Percentiles rank a stretch among this genome's conserved stretches.
Evolutionary conservation across 352 stramenopile species (phyloP).

Genomic region (Thalassiosira mediterranea): DNA sequence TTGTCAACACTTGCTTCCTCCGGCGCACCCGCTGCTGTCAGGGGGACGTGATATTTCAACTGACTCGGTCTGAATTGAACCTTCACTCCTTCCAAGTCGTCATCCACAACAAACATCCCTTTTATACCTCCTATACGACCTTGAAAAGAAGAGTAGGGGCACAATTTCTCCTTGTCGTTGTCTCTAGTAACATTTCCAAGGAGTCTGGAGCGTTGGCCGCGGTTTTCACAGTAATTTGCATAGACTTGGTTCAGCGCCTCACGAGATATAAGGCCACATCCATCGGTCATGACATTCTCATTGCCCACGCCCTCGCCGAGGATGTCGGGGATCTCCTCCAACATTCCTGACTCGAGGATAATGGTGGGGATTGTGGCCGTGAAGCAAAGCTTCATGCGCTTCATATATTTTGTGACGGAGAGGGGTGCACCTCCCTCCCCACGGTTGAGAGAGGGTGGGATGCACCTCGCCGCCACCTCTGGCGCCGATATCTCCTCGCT

Average conservation of each 20-base stretch:
- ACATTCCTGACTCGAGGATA: neutral
- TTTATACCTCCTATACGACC: constrained; percentile 47
- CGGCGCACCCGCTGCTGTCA: constrained; percentile 11
- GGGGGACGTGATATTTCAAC: constrained; percentile 26
- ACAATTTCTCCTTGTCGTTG: too few species aligned
- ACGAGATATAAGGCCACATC: constrained; percentile 36
- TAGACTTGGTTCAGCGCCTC: constrained; percentile 35
- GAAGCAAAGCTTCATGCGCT: constrained; percentile 21
- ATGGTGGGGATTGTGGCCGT: constrained; percentile 8
- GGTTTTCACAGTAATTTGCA: constrained; percentile 11
- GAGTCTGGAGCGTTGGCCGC: constrained; percentile 4
- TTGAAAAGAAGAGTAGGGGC: constrained; percentile 40
- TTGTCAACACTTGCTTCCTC: neutral
- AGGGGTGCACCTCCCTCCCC: neutral
- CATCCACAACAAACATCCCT: constrained; percentile 47
- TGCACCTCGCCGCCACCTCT: constrained; percentile 9
- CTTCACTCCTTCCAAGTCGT: constrained; percentile 29
- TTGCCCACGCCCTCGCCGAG: neutral
- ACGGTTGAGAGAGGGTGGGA: constrained; percentile 10
- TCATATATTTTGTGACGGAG: constrained; percentile 23
- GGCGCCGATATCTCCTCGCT: constrained; percentile 6
- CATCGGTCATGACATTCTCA: constrained; percentile 29
- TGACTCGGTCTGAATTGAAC: constrained; percentile 38
- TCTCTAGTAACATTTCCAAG: too few species aligned
- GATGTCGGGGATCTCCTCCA: constrained; percentile 14